A percentile compares a stretch with the other conserved stretches of the same genome.
Conservation (phyloP, 345 rosid species). For the Salix exigua region DNA sequence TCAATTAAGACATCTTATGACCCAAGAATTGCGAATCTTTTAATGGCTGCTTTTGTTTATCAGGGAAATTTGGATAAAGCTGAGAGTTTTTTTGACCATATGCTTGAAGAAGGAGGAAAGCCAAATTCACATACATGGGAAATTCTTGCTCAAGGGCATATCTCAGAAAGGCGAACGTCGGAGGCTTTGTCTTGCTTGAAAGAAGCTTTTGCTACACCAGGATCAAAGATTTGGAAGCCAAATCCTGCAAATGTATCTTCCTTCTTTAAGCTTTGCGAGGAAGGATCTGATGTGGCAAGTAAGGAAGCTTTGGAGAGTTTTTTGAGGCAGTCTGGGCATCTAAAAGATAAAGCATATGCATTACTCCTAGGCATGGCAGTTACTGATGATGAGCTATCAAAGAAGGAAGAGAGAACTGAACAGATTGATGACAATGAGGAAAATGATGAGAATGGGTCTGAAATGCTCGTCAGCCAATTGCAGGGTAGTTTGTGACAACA, state of each 20-base stretch:
- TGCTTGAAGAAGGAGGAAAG: constrained; percentile 69
- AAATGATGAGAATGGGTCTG: constrained; percentile 23
- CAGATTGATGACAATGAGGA: constrained; percentile 17
- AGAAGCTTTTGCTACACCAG: constrained; percentile 55
- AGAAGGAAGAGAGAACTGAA: constrained; percentile 7
- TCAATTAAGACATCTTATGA: constrained; percentile 60
- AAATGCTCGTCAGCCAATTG: constrained; percentile 42
- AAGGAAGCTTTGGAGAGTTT: constrained; percentile 51
- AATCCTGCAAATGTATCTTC: constrained; percentile 44
- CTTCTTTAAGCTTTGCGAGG: constrained; percentile 64
- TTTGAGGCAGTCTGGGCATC: constrained; percentile 53
- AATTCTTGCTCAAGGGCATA: constrained; percentile 73
- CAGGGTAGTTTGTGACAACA: constrained; percentile 36
- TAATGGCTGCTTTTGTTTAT: constrained; percentile 57
- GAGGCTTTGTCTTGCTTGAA: constrained; percentile 61
- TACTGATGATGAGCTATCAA: constrained; percentile 1
- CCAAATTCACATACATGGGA: constrained; percentile 84
- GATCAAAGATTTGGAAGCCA: constrained; percentile 69
- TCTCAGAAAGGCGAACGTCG: constrained; percentile 40
- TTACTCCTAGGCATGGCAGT: constrained; percentile 37
- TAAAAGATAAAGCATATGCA: constrained; percentile 46
- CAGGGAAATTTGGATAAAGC: constrained; percentile 61
- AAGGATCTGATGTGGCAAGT: constrained; percentile 44
- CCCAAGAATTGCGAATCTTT: constrained; percentile 78
- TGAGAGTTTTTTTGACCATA: constrained; percentile 50